Conservation (phyloP, 208 protist genomes). For the Wallacemonas rigidus region DNA sequence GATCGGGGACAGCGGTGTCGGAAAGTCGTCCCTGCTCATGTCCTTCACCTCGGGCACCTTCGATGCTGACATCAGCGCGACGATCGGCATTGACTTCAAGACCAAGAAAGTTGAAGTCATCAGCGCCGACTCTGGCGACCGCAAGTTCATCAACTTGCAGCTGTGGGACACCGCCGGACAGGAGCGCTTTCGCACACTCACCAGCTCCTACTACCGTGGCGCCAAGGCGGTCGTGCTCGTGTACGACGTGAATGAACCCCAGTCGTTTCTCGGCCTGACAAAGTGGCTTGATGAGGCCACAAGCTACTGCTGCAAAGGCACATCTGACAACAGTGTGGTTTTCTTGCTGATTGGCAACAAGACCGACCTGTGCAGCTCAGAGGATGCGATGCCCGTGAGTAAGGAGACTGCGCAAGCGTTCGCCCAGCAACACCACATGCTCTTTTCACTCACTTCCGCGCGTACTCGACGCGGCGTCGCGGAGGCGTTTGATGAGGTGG, state of each 20-base stretch:
- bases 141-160: slow-evolving; percentile 82
- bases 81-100: slow-evolving; percentile 93
- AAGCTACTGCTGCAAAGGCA: slow-evolving; percentile 52
- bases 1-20: slow-evolving; percentile 82
- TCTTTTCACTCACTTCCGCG: slow-evolving; percentile 80
- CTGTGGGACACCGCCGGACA: slow-evolving; percentile 91
- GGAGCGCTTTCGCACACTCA: slow-evolving; percentile 86
- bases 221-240: slow-evolving; percentile 86
- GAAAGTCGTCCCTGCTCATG: slow-evolving; percentile 82
- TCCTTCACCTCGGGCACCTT: slow-evolving; percentile 78
- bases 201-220: slow-evolving; percentile 82
- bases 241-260: slow-evolving; percentile 84
- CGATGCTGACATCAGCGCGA: slow-evolving; percentile 58
- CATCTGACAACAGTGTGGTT: slow-evolving; percentile 37
- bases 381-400: slow-evolving; percentile 54
- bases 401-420: slow-evolving; percentile 54
- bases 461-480: slow-evolving; percentile 76
- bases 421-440: slow-evolving; percentile 74
- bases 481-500: slow-evolving; percentile 85
- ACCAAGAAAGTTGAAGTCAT: slow-evolving; percentile 70
- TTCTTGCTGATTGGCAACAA: slow-evolving; percentile 91
- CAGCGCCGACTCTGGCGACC: slow-evolving; percentile 34
- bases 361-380: slow-evolving; percentile 46
- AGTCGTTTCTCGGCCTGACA: slow-evolving; percentile 71
- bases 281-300: slow-evolving; percentile 81